Conservation (phyloP, 441 rosid genomes). For the Iberis amara region DNA sequence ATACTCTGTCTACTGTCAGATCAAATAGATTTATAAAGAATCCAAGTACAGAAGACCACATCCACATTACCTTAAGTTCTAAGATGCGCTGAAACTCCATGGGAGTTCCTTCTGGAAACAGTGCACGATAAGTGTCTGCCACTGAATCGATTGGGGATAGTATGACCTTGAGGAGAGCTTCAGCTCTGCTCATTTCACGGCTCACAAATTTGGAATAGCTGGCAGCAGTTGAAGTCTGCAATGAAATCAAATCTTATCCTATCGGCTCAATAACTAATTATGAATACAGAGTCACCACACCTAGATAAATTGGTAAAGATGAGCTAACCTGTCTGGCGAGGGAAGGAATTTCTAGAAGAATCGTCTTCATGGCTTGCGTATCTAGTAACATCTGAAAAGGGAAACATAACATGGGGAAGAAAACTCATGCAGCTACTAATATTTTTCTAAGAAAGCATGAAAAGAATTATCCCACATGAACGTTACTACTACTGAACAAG, state of each 20-base stretch:
- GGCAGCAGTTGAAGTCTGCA: constrained; percentile 76
- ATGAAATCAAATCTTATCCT: constrained; percentile 6
- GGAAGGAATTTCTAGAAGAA: constrained; percentile 88
- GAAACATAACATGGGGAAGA: constrained; percentile 5
- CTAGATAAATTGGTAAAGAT: constrained; percentile 3
- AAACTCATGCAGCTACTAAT: background rate
- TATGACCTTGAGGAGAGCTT: constrained; percentile 98
- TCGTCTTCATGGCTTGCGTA: constrained; percentile 95
- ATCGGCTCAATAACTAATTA: background rate
- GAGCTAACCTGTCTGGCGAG: constrained; percentile 82
- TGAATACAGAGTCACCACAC: background rate
- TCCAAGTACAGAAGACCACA: background rate
- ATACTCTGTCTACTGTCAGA: too few relatives aligned
- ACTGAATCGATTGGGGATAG: constrained; percentile 96
- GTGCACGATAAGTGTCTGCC: constrained; percentile 92
- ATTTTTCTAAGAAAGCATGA: background rate
- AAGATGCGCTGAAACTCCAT: constrained; percentile 98
- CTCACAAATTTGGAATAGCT: constrained; percentile 90
- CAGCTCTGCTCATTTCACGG: constrained; percentile 99
- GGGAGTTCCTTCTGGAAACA: constrained; percentile 95
- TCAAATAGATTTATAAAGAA: background rate
- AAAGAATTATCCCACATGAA: background rate
- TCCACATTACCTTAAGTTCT: constrained; percentile 75
- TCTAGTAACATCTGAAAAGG: constrained; percentile 74
- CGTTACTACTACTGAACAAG: background rate